Evolutionary conservation across 768 basidiomycete species (phyloP), one percentile per base, ranked within the genome.

Genomic region (Harrya chromipes): DNA sequence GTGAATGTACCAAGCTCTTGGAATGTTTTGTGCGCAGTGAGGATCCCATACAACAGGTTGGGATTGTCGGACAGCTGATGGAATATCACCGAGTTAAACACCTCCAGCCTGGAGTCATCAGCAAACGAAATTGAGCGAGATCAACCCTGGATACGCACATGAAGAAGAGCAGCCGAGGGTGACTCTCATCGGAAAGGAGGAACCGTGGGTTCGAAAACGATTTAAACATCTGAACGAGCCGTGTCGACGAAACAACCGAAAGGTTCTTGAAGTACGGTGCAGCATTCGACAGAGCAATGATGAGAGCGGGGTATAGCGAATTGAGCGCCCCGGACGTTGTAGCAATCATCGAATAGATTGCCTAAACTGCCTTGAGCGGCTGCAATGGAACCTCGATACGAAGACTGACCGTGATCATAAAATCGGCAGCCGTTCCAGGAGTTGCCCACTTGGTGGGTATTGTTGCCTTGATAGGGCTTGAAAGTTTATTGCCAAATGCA

Each of bases 1-100:
- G 94, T 97, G 63, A 98, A 95, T 0, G 88, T 95, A 2, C 92
- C 92, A 16, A 99, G 76, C 53, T 90, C 84, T 64, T 97, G 88
- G 64, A 99, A 95, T 2, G 78, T 74, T 57, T 87, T 85, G 67
- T 93, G 90, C 0, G 91, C 79, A 8, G 87, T 81, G 4, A 98
- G 72, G 44, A 98, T 81, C 4, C 85, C 86, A 64, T 97, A 94
- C 41, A 93, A 74, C 33, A 98, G 67, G 60, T 95, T 88, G 0
- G 94, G 85, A 64, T 97, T 98, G 26, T 90, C 85, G 36, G 79
- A 74, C 13, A 93, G 74, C 56, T 91, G 83, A 59, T 88, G 77
- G 35, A 85, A 77, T 43, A 97, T 79, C 49, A 97, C 75, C 4
- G 84, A 79, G 66, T 94, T 97, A 74, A 99, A 93, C 2, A 86